Conservation (phyloP, 495 filamentous ascomycete genomes). For the Letharia columbiana region DNA sequence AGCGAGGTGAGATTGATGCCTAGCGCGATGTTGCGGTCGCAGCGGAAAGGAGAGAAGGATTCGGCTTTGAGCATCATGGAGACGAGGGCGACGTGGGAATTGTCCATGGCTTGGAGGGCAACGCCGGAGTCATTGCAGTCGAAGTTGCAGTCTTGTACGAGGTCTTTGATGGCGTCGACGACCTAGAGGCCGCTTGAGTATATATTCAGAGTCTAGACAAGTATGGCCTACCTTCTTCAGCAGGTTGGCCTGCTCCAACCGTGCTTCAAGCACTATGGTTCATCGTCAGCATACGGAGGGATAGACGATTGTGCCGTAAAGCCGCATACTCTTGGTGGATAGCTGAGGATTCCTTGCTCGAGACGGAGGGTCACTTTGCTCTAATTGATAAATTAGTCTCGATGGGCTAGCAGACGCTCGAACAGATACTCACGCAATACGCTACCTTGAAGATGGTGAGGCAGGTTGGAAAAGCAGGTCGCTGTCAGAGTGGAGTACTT, state of each 20-base stretch:
- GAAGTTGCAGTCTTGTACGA: slow-evolving; percentile 99
- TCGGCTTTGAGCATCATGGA: slow-evolving; percentile 98
- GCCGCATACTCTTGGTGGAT: slow-evolving; percentile 6
- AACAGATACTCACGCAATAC: background rate
- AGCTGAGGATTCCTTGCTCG: background rate
- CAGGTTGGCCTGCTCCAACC: slow-evolving; percentile 85
- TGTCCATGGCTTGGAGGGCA: slow-evolving; percentile 99
- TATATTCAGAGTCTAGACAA: background rate
- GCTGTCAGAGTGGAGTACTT: background rate
- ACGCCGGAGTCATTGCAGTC: slow-evolving; percentile 99
- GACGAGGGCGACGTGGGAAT: slow-evolving; percentile 97
- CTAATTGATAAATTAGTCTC: background rate
- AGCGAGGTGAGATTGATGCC: slow-evolving; percentile 94
- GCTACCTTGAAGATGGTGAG: background rate
- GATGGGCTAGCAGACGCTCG: background rate
- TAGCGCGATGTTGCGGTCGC: slow-evolving; percentile 96
- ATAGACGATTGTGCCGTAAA: background rate
- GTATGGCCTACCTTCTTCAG: slow-evolving; percentile 75
- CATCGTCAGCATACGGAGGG: background rate
- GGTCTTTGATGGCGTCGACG: slow-evolving; percentile 97
- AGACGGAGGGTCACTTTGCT: background rate
- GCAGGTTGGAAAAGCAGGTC: background rate
- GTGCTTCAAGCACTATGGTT: slow-evolving; percentile 84
- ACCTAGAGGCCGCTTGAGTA: slow-evolving; percentile 41
- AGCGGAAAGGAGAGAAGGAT: slow-evolving; percentile 92